Evolutionary conservation across 495 filamentous ascomycete species (phyloP).

Genomic region (Penicillium canariense): DNA sequence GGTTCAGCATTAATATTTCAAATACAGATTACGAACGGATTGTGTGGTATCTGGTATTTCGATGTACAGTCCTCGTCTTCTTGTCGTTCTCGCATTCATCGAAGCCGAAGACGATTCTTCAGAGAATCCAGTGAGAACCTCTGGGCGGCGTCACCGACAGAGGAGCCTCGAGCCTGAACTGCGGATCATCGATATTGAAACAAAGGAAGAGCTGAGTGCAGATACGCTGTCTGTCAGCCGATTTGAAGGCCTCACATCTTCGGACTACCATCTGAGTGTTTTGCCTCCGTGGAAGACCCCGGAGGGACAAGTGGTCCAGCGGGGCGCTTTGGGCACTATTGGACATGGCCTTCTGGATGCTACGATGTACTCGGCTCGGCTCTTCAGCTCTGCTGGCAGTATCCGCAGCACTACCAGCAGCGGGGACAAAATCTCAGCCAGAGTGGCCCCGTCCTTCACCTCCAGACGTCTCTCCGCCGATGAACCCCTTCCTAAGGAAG

Average conservation of each 20-base stretch:
- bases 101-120: constrained; percentile 61
- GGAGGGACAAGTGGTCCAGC: constrained; percentile 54
- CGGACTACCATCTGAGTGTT: constrained; percentile 87
- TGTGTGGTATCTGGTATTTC: constrained; percentile 97
- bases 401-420: constrained; percentile 69
- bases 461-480: constrained; percentile 34
- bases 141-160: constrained; percentile 58
- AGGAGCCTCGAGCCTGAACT: constrained; percentile 84
- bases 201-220: constrained; percentile 74
- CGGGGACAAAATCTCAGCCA: constrained; percentile 49
- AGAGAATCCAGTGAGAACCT: constrained; percentile 34
- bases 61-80: constrained; percentile 87
- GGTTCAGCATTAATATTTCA: background rate
- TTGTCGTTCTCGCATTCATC: constrained; percentile 88
- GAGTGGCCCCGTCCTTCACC: constrained; percentile 40
- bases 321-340: constrained; percentile 64
- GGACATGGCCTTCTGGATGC: constrained; percentile 72
- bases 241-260: constrained; percentile 80
- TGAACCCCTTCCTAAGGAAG: constrained; percentile 37
- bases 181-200: constrained; percentile 81
- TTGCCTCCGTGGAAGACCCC: constrained; percentile 68
- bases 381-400: constrained; percentile 87
- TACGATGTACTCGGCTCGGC: constrained; percentile 74
- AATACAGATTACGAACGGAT: constrained; percentile 78
- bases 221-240: constrained; percentile 80